These are phyloP conservation scores for Leavenworthia alabamica DNA, from an alignment of 345 rosid species.

Conservation along the genomic window DNA sequence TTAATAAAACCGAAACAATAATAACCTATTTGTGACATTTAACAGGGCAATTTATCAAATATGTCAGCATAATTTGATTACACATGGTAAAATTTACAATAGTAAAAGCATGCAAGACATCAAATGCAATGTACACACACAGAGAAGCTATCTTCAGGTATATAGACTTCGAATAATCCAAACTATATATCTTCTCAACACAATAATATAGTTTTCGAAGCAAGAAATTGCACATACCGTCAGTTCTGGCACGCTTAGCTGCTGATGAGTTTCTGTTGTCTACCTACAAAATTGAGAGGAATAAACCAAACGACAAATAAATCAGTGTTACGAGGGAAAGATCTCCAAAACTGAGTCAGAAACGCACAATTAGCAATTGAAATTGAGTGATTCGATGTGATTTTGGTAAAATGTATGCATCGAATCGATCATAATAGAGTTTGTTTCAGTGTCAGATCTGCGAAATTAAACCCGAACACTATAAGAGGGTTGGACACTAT, in stretches of 20 bases:
- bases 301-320: neutral
- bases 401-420: neutral
- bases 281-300: conserved; percentile 43
- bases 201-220: neutral
- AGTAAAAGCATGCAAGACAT: neutral
- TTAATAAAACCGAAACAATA: neutral
- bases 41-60: neutral
- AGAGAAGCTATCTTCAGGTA: neutral
- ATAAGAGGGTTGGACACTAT: neutral
- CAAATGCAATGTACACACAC: neutral
- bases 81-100: neutral
- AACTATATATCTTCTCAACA: neutral
- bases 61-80: neutral
- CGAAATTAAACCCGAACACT: neutral
- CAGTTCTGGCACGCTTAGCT: conserved; percentile 95
- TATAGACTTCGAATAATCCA: neutral
- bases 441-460: conserved; percentile 21
- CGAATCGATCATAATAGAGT: neutral
- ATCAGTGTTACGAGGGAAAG: neutral
- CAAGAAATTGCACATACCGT: conserved; percentile 46
- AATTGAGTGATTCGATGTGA: neutral
- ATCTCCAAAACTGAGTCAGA: neutral
- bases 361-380: neutral
- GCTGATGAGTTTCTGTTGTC: conserved; percentile 96
- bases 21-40: neutral